phyloP scores from a whole-genome alignment of 352 stramenopile species.

The Pythium aristosporum region DNA sequence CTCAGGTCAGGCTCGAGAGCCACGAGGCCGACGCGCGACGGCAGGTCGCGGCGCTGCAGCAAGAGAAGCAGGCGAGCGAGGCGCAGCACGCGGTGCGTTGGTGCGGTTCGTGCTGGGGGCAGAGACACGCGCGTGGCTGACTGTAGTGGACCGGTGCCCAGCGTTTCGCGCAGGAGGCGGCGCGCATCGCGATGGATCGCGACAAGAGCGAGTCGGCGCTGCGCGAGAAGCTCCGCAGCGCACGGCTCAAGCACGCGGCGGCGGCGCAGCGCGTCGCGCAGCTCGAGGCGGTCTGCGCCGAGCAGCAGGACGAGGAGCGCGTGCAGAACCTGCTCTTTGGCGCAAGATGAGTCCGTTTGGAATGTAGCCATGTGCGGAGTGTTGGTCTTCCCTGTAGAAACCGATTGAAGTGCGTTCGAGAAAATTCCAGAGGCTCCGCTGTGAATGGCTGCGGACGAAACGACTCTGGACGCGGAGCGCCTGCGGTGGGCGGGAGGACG shows the following conservation, averaged over 20 bases:
- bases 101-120: neutral
- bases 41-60: constrained; percentile 7
- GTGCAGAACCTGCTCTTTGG: constrained; percentile 21
- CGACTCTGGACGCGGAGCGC: too few relatives aligned
- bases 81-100: constrained; percentile 16
- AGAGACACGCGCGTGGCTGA: neutral
- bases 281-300: constrained; percentile 4
- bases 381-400: constrained; percentile 14
- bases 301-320: constrained; percentile 25
- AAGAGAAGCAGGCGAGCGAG: constrained; percentile 17
- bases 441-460: constrained; percentile 9
- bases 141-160: neutral
- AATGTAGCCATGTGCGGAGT: constrained; percentile 12
- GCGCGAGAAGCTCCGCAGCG: neutral
- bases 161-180: neutral
- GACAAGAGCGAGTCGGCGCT: constrained; percentile 7
- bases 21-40: constrained; percentile 2
- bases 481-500: too few relatives aligned
- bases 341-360: neutral
- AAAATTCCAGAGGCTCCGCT: constrained; percentile 21
- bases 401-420: constrained; percentile 24
- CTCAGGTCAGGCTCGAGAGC: constrained; percentile 1
- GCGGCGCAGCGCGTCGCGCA: constrained; percentile 9
- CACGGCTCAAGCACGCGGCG: constrained; percentile 9
- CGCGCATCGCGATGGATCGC: neutral